These are phyloP conservation scores for Fraxinus albicans DNA, from an alignment of 305 asterid species.

Conservation along the genomic window DNA sequence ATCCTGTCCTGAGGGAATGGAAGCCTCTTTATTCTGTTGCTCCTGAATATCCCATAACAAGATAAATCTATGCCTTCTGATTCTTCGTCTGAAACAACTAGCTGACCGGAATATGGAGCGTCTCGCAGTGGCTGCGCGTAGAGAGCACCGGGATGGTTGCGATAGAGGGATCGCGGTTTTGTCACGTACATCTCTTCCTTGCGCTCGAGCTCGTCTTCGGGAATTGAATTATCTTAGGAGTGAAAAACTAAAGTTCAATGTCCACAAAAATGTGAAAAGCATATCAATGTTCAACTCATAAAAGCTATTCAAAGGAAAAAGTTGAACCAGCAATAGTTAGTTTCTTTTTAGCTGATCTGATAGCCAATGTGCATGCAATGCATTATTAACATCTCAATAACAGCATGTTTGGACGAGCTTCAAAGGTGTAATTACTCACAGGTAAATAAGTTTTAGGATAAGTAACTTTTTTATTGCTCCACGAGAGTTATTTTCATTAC, in stretches of 20 bases:
- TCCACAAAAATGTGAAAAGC: not conserved
- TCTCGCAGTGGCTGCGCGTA: constrained; percentile 38
- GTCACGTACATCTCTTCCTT: constrained; percentile 46
- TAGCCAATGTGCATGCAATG: not conserved
- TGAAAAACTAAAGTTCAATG: not conserved
- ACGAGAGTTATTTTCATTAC: not conserved
- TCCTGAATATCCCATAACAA: constrained; percentile 63
- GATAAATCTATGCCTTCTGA: constrained; percentile 52
- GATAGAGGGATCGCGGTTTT: constrained; percentile 52
- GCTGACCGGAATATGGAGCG: constrained; percentile 47
- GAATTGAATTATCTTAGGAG: not conserved
- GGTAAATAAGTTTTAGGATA: not conserved
- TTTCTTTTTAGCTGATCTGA: not conserved
- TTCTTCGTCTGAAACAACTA: constrained; percentile 59
- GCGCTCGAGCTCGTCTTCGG: not conserved
- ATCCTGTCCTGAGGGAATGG: constrained; percentile 84
- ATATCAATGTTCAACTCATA: not conserved
- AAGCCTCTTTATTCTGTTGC: constrained; percentile 42
- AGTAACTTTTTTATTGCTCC: not conserved
- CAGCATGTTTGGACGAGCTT: not conserved
- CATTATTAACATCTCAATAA: not conserved
- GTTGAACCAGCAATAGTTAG: not conserved
- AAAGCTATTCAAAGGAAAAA: not conserved
- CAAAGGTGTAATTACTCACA: not conserved
- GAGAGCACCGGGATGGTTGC: constrained; percentile 40